Conservation (phyloP, 78 protist genomes). For the Protostelium mycophagum region DNA sequence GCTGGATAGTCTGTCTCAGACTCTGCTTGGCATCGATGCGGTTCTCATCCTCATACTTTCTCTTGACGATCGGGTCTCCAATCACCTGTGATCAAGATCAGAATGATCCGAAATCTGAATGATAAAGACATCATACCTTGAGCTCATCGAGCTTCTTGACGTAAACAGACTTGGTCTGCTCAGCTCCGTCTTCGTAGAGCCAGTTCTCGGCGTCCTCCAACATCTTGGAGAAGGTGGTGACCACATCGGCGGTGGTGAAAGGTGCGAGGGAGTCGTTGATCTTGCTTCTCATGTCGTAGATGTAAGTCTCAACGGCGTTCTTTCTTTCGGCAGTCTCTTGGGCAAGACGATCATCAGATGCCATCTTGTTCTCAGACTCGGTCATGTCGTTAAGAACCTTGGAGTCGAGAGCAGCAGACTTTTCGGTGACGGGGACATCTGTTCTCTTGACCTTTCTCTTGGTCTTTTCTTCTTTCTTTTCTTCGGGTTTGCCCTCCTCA, state of each 20-base stretch:
- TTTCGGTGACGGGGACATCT: slow-evolving; percentile 18
- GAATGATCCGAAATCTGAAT: too few relatives aligned
- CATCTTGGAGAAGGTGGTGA: slow-evolving; percentile 15
- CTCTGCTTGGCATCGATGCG: slow-evolving; percentile 13
- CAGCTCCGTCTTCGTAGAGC: slow-evolving; percentile 93
- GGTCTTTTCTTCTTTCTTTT: slow-evolving; percentile 26
- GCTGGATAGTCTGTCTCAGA: slow-evolving; percentile 9
- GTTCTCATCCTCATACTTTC: slow-evolving; percentile 25
- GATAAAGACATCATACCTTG: too few relatives aligned
- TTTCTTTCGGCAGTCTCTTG: slow-evolving; percentile 57
- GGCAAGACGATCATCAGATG: slow-evolving; percentile 50
- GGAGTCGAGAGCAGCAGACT: slow-evolving; percentile 17
- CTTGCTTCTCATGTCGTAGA: slow-evolving; percentile 76
- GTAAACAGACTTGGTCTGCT: slow-evolving; percentile 71
- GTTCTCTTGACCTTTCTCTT: slow-evolving; percentile 47
- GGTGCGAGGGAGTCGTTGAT: slow-evolving; percentile 22
- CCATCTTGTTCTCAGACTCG: slow-evolving; percentile 73
- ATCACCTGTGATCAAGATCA: too few relatives aligned
- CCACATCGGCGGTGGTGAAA: slow-evolving; percentile 34
- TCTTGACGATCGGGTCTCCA: slow-evolving; percentile 44
- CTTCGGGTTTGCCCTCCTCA: slow-evolving; percentile 24
- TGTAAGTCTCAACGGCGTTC: slow-evolving; percentile 82
- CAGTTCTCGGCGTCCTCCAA: slow-evolving; percentile 71
- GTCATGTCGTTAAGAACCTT: slow-evolving; percentile 9
- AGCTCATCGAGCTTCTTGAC: slow-evolving; percentile 45